Percentiles rank a stretch among this genome's conserved stretches.
phyloP scores from a whole-genome alignment of 257 asterid genomes.

The Coffea eugenioides region DNA sequence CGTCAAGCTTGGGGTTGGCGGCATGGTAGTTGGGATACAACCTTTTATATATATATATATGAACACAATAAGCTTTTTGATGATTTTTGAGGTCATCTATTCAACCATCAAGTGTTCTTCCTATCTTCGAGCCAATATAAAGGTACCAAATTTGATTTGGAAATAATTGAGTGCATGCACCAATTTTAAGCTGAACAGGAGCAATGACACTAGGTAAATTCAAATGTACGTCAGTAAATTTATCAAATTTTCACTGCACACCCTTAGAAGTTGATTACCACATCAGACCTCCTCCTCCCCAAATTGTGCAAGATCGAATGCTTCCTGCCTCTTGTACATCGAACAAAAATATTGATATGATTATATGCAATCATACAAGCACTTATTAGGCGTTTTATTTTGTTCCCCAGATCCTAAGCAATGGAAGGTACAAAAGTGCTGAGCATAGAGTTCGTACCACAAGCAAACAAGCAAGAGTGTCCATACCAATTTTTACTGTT shows the following conservation, averaged over 20 bases:
- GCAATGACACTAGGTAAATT: neutral
- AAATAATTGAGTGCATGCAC: neutral
- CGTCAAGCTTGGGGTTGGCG: neutral
- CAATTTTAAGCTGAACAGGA: neutral
- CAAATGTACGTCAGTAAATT: neutral
- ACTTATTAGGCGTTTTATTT: neutral
- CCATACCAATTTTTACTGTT: constrained; percentile 32
- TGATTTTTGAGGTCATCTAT: neutral
- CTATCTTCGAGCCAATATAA: neutral
- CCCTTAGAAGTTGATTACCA: no score
- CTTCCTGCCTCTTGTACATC: neutral
- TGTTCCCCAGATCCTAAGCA: constrained; percentile 31
- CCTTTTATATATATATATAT: no score
- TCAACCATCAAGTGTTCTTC: neutral
- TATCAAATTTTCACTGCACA: neutral
- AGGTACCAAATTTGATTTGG: no score
- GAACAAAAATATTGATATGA: neutral
- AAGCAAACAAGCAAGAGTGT: constrained; percentile 34
- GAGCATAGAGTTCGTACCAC: constrained; percentile 43
- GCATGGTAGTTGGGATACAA: neutral
- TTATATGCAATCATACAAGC: neutral
- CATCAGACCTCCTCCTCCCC: neutral
- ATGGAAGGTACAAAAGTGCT: constrained; percentile 41
- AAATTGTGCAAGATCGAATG: neutral
- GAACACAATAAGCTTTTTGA: no score